A percentile compares a stretch with the other conserved stretches of the same genome.
Conservation (phyloP, 805 yeast species). For the Schwanniomyces polymorphus region DNA sequence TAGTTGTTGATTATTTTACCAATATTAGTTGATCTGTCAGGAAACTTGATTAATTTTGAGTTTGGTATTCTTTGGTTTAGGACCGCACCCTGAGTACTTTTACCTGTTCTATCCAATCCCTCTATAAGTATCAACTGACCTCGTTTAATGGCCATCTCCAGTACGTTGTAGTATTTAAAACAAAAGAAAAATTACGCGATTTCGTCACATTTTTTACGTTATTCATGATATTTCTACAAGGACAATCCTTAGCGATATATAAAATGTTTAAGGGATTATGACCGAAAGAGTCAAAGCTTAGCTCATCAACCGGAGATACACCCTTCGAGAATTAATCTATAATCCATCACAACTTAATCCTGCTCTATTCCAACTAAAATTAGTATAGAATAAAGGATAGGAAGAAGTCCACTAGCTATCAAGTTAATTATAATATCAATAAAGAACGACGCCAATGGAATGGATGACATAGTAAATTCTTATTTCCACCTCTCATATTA, state of each 20-base stretch:
- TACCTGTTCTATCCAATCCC: conserved; percentile 95
- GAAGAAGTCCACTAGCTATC: conserved; percentile 16
- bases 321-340: conserved; percentile 23
- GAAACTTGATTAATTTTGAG: conserved; percentile 67
- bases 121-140: conserved; percentile 83
- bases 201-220: neutral
- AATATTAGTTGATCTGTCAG: conserved; percentile 80
- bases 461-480: conserved; percentile 7
- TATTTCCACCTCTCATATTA: neutral
- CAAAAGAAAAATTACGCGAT: neutral
- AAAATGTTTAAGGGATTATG: conserved; percentile 47
- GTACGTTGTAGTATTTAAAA: neutral
- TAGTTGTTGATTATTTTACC: conserved; percentile 80
- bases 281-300: conserved; percentile 47
- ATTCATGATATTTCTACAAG: neutral
- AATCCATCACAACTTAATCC: neutral
- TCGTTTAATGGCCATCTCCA: conserved; percentile 25
- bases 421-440: conserved; percentile 12
- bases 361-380: neutral
- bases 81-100: conserved; percentile 72
- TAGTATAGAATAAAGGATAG: neutral
- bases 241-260: neutral
- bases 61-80: conserved; percentile 17
- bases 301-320: conserved; percentile 56
- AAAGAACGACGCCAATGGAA: conserved; percentile 19